Percentiles rank a stretch among this genome's conserved stretches.
Conservation (phyloP, 768 basidiomycete species). For the Suillus paluster region DNA sequence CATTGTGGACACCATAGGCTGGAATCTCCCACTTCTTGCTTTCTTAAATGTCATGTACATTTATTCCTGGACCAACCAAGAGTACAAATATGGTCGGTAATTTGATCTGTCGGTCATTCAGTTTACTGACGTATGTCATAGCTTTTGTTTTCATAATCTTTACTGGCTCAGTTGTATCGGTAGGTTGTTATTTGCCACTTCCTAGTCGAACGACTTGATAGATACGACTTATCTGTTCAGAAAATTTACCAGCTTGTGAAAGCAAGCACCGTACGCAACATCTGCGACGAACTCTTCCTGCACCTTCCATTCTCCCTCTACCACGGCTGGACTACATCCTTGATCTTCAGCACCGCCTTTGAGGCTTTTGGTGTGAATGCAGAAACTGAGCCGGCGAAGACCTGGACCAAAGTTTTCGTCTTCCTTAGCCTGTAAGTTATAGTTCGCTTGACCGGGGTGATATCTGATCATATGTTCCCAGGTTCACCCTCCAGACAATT, state of each 20-base stretch:
- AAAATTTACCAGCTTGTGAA: conserved; percentile 74
- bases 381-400: conserved; percentile 50
- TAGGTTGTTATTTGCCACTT: conserved; percentile 20
- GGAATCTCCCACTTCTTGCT: conserved; percentile 66
- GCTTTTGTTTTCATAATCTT: conserved; percentile 47
- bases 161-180: conserved; percentile 56
- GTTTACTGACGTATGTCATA: conserved; percentile 23
- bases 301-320: conserved; percentile 76
- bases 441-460: neutral
- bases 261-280: conserved; percentile 50
- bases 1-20: conserved; percentile 67
- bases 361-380: conserved; percentile 67
- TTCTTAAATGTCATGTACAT: conserved; percentile 69
- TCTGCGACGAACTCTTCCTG: conserved; percentile 65
- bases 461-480: conserved; percentile 16
- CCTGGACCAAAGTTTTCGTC: conserved; percentile 66
- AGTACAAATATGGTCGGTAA: conserved; percentile 48
- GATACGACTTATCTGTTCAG: conserved; percentile 39
- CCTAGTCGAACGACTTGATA: conserved; percentile 38
- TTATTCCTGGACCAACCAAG: conserved; percentile 57
- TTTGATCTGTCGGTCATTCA: neutral
- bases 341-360: conserved; percentile 58
- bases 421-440: conserved; percentile 56
- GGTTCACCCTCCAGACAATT: conserved; percentile 60
- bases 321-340: conserved; percentile 62